Evolutionary conservation across 345 rosid species (phyloP), one percentile per base, ranked within the genome.

Genomic region (Bretschneidera sinensis): DNA sequence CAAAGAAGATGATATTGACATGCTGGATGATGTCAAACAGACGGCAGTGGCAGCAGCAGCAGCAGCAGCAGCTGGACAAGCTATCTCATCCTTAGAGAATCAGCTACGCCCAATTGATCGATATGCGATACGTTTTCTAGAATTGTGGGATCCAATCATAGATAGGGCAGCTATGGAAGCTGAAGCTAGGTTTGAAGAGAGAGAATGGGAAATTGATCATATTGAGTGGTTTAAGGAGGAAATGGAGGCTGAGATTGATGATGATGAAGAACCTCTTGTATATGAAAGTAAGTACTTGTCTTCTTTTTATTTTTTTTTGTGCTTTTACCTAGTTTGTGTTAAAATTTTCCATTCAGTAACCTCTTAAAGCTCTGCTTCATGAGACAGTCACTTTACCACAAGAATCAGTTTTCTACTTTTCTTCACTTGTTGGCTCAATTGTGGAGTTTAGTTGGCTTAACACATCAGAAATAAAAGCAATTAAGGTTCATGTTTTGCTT

Each of bases 201-300:
- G 75, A 58, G 96, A 91, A 73, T 95, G 99, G 99, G 99, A 95
- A 62, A 92, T 95, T 71, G 98, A 91, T 65, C 91, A 84, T 55
- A 85, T 95, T 69, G 98, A 95, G 71, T 86, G 77, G 79, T 91
- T 79, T 70, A 95, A 95, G 81, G 99, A 91, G 60, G 99, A 95
- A 75, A 85, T 95, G 96, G 99, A 95, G 78, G 99, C 99, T 81
- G 99, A 95, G 69, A 86, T 88, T 72, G 99, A 95, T 71, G 99
- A 95, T 61, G 96, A 88, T 35, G 99, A 95, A 77, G 99, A 95
- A 67, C 96, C 99, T 73, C 75, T 95, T 48, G 82, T 91, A 50
- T 95, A 95, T 72, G 99, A 95, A 81, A 85, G 99, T 95, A 82
- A 82, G 96, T 78, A 48, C 23, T 39, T 39, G 45, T 9, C 20